phyloP scores from a whole-genome alignment of 2,329 filamentous ascomycete genomes.

The Apiospora kogelbergensis region DNA sequence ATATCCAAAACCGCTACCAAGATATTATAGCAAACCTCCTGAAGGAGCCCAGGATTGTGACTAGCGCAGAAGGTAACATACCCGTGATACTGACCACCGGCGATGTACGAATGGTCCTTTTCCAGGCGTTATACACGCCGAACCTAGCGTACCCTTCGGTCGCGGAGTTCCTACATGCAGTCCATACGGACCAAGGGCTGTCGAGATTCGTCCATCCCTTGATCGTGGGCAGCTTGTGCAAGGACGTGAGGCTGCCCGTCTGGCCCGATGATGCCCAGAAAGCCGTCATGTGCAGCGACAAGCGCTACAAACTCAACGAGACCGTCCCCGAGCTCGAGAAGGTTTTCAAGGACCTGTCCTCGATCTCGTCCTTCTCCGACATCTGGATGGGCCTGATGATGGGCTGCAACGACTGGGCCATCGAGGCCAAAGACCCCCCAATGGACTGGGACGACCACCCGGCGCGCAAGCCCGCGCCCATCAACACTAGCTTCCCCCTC shows the following conservation, averaged over 20 bases:
- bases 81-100: conserved; percentile 37
- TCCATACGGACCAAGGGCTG: conserved; percentile 25
- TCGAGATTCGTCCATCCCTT: conserved; percentile 12
- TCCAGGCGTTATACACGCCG: conserved; percentile 36
- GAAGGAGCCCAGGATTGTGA: conserved; percentile 33
- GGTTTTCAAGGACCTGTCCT: conserved; percentile 30
- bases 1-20: conserved; percentile 30
- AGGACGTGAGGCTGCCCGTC: conserved; percentile 21
- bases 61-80: conserved; percentile 27
- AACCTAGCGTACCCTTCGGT: conserved; percentile 30
- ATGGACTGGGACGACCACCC: conserved; percentile 32
- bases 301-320: conserved; percentile 34
- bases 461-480: conserved; percentile 28
- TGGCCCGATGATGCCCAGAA: conserved; percentile 29
- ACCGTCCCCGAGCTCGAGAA: conserved; percentile 27
- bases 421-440: conserved; percentile 31
- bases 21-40: conserved; percentile 32
- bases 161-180: conserved; percentile 31
- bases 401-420: conserved; percentile 35
- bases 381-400: conserved; percentile 35
- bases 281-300: conserved; percentile 36
- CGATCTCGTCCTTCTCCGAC: conserved; percentile 36
- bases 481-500: conserved; percentile 51
- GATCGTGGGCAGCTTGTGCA: conserved; percentile 20
- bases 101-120: conserved; percentile 37